These are phyloP conservation scores for Alliaria petiolata DNA, from an alignment of 345 rosid genomes.

Conservation along the genomic window DNA sequence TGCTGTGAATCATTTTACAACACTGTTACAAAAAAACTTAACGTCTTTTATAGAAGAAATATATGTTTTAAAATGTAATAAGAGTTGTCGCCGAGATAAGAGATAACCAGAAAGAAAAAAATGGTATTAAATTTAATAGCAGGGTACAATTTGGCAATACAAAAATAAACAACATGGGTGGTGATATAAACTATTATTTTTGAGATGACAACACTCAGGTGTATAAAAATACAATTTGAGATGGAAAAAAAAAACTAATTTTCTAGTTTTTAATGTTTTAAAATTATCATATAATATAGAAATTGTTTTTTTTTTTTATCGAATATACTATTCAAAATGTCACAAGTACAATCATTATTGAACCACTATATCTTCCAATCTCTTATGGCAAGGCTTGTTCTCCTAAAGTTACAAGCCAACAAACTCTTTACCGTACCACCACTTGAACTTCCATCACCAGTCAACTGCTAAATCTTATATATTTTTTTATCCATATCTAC, in stretches of 20 bases:
- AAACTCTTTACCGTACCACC: background rate
- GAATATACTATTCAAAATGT: background rate
- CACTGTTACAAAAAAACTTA: background rate
- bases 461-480: background rate
- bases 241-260: too few species aligned
- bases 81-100: too few species aligned
- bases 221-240: too few species aligned
- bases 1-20: background rate
- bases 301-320: background rate
- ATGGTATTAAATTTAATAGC: too few species aligned
- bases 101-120: too few species aligned
- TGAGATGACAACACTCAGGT: too few species aligned
- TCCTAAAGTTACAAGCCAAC: background rate
- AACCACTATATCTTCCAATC: background rate
- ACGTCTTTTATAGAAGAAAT: background rate
- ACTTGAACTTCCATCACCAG: background rate
- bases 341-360: background rate
- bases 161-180: background rate
- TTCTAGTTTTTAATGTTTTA: too few species aligned
- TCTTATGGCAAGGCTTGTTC: background rate
- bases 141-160: background rate
- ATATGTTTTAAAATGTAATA: too few species aligned
- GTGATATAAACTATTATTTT: too few species aligned
- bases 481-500: constrained; percentile 2
- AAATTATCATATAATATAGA: too few species aligned